Base-by-base conservation (phyloP, 2,329 filamentous ascomycete genomes). In the Pestalotiopsis sp. region DNA sequence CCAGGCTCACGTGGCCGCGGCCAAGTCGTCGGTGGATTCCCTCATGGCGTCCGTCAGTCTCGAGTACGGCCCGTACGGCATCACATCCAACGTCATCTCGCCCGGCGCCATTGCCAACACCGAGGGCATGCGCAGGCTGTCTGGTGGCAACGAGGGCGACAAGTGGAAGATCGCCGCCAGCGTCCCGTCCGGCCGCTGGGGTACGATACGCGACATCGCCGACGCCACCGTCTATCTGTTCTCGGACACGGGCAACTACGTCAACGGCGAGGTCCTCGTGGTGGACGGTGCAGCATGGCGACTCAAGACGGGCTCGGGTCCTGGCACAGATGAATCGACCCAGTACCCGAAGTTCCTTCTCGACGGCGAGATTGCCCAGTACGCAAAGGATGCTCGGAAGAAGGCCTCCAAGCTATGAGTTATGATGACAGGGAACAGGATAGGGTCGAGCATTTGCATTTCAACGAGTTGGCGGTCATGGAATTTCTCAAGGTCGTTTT, bases 211-310 rank as follows among this genome's bases (percentile, higher is more conserved):
- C 72, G 95, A 99, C 77, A 94, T 99, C 75, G 92, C 94, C 0
- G 95, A 99, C 80, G 93, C 95, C 1, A 98, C 95, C 0, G 89
- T 98, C 0, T 99, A 91, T 75, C 80, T 98, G 67, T 96, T 98
- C 77, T 93, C 92, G 61, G 93, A 97, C 61, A 90, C 94, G 0
- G 95, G 91, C 0, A 94, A 91, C 78, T 97, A 93, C 79, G 90
- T 98, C 61, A 97, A 93, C 73, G 96, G 94, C 1, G 91, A 94
- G 73, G 88, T 90, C 3, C 81, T 98, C 45, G 92, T 97, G 39
- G 93, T 93, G 73, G 89, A 92, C 74, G 90, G 89, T 38, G 87
- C 82, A 0, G 82, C 85, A 1, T 90, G 88, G 88, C 83, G 87
- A 70, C 77, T 86, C 61, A 84, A 87, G 72, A 83, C 83, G 39